Evolutionary conservation across 2,329 filamentous ascomycete genomes (phyloP).

Genomic region (Penicillium sp.): DNA sequence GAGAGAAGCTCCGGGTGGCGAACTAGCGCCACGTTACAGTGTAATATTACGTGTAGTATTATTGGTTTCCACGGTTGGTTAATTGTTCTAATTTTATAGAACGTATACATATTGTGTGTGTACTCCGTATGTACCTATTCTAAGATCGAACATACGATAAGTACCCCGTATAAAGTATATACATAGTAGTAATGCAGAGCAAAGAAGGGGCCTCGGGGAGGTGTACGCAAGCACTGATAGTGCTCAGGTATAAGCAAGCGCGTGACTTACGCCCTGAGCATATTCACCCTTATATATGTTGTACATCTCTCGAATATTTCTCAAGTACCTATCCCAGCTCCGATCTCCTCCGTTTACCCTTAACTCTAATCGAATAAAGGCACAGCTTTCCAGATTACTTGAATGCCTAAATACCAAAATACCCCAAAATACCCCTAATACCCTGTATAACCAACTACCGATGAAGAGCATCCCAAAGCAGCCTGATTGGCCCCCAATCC

Average conservation of each 20-base stretch:
- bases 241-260: no score
- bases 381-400: neutral
- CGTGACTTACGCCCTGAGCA: neutral
- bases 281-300: no score
- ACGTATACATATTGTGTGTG: no score
- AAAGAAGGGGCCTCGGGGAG: neutral
- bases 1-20: constrained; percentile 28
- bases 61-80: neutral
- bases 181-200: no score
- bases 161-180: no score
- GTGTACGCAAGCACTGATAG: neutral
- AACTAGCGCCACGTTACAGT: constrained; percentile 21
- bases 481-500: constrained; percentile 19
- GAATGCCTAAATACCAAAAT: neutral
- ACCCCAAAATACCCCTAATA: constrained; percentile 2
- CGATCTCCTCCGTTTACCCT: neutral
- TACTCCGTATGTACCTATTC: neutral
- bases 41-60: neutral
- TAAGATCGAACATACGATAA: neutral
- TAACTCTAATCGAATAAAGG: neutral
- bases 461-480: constrained; percentile 25
- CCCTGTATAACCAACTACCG: constrained; percentile 16
- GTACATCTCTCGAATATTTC: neutral
- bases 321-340: neutral
- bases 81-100: neutral